A percentile compares a stretch with the other conserved stretches of the same genome.
Conservation (phyloP, 2,329 filamentous ascomycete species). For the Berkeleyomyces basicola region DNA sequence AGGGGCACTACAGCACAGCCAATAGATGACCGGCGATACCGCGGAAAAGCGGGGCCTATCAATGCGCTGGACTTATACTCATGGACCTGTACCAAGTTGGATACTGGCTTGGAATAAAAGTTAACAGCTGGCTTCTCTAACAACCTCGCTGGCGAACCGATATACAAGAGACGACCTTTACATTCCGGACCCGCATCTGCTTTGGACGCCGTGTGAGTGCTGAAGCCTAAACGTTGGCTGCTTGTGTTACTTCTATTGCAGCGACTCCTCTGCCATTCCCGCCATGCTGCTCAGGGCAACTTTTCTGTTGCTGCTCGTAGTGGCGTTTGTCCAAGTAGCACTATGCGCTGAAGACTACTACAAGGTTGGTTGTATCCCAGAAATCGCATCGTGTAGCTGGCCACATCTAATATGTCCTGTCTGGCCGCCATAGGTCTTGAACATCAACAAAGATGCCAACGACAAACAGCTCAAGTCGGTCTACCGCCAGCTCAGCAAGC, state of each 20-base stretch:
- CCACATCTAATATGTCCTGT: not conserved
- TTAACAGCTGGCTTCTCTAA: conserved; percentile 13
- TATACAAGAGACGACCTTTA: not conserved
- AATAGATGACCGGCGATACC: not conserved
- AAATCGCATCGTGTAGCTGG: not conserved
- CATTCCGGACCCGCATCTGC: not conserved
- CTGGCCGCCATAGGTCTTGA: conserved; percentile 44
- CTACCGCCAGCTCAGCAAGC: conserved; percentile 83
- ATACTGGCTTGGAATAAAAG: not conserved
- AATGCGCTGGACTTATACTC: not conserved
- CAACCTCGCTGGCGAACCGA: not conserved
- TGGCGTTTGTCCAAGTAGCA: conserved; percentile 37
- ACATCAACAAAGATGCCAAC: conserved; percentile 59
- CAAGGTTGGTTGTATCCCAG: conserved; percentile 34
- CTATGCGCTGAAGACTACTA: conserved; percentile 59
- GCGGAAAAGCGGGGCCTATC: not conserved
- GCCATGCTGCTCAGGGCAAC: conserved; percentile 29
- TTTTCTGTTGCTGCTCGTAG: conserved; percentile 30
- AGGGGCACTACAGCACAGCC: not conserved
- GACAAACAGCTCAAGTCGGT: conserved; percentile 87
- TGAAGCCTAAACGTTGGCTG: not conserved
- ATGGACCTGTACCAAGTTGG: not conserved
- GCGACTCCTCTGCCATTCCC: not conserved
- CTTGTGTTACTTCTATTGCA: not conserved
- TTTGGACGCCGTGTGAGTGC: not conserved